These are phyloP conservation scores for Hortaea werneckii DNA, from an alignment of 2,329 filamentous ascomycete species.

Conservation along the genomic window DNA sequence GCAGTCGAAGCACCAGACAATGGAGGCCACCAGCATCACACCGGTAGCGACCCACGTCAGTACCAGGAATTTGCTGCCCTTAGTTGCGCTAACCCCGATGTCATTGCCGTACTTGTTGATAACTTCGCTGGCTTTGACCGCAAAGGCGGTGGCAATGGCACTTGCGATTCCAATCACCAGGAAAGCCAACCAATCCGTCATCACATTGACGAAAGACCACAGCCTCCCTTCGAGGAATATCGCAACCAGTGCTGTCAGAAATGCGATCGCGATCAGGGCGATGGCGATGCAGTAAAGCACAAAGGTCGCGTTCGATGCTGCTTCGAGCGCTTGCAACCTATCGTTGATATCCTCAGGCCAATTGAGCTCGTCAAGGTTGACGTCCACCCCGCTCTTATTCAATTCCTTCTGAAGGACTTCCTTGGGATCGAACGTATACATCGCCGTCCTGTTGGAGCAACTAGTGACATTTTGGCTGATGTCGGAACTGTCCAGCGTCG, in stretches of 20 bases:
- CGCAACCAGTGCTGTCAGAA: slow-evolving; percentile 37
- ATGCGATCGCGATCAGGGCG: slow-evolving; percentile 40
- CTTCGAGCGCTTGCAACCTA: slow-evolving; percentile 41
- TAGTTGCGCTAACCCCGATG: slow-evolving; percentile 40
- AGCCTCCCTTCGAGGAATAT: slow-evolving; percentile 37
- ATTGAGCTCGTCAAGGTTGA: slow-evolving; percentile 43
- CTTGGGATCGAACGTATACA: slow-evolving; percentile 49
- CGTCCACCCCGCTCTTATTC: slow-evolving; percentile 28
- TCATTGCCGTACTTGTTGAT: slow-evolving; percentile 45
- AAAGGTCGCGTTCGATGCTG: slow-evolving; percentile 43
- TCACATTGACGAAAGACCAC: slow-evolving; percentile 41
- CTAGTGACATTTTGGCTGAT: slow-evolving; percentile 42
- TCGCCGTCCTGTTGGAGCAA: slow-evolving; percentile 44
- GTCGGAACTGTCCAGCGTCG: slow-evolving; percentile 27
- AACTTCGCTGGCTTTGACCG: slow-evolving; percentile 41
- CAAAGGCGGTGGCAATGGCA: slow-evolving; percentile 59
- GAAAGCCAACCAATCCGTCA: slow-evolving; percentile 42
- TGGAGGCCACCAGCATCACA: slow-evolving; percentile 16
- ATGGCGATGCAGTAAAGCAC: slow-evolving; percentile 51
- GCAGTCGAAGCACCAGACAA: slow-evolving; percentile 21
- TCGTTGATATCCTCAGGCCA: slow-evolving; percentile 49
- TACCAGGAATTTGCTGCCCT: slow-evolving; percentile 45
- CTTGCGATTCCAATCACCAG: slow-evolving; percentile 59
- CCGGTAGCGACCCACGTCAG: slow-evolving; percentile 50
- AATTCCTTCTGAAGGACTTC: slow-evolving; percentile 41